phyloP scores from a whole-genome alignment of 768 basidiomycete species.

The Clathrus columnatus region DNA sequence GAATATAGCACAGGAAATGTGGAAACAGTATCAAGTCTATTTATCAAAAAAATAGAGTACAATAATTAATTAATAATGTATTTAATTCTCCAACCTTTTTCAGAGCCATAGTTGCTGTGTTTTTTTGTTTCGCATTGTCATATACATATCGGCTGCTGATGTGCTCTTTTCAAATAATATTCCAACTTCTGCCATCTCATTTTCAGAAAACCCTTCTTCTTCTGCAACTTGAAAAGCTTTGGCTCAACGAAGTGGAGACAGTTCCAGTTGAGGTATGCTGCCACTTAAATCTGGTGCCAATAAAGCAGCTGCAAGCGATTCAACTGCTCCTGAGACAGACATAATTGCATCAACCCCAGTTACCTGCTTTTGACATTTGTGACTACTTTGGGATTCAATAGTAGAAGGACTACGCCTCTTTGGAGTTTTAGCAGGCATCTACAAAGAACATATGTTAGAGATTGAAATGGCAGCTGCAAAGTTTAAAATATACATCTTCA shows the following conservation, averaged over 20 bases:
- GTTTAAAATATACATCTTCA: no score
- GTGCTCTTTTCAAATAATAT: not conserved
- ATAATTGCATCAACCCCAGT: not conserved
- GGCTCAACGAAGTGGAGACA: not conserved
- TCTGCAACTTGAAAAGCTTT: not conserved
- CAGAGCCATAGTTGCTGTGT: not conserved
- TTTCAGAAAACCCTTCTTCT: not conserved
- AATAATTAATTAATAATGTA: not conserved
- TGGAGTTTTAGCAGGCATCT: not conserved
- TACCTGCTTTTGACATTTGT: not conserved
- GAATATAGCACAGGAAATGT: constrained; percentile 25
- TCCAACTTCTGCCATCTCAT: not conserved
- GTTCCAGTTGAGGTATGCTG: not conserved
- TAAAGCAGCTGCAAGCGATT: not conserved
- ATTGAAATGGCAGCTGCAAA: no score
- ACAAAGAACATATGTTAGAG: not conserved
- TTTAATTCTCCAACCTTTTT: not conserved
- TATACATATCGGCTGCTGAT: not conserved
- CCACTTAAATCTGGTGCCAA: not conserved
- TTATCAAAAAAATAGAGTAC: not conserved
- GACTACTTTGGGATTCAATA: not conserved
- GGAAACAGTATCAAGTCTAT: constrained; percentile 19
- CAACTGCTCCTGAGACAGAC: not conserved
- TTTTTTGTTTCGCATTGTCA: not conserved
- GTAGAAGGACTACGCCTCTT: not conserved